Evolutionary conservation across 192 early-diverging fungal species (phyloP), one percentile per base, ranked within the genome.

Genomic region (Globomyces pollinis-pini): DNA sequence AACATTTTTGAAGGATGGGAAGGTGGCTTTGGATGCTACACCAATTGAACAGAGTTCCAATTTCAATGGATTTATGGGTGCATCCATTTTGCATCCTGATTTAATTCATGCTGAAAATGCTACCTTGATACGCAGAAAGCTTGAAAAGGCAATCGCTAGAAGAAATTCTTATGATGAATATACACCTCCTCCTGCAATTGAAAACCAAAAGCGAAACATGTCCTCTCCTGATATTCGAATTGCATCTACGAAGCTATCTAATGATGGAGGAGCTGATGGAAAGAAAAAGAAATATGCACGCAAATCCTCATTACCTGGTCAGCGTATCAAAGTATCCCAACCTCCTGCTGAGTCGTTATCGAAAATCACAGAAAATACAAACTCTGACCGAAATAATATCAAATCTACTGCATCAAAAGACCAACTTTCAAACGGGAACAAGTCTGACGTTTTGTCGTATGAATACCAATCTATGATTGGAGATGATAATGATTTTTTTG

Each of bases 271-370:
- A 2, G 6, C 28, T 7, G 33, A 7, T 9, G 30, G 33, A 33
- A 2, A 28, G 0, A 51, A n/a, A n/a, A n/a, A n/a, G n/a, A n/a
- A n/a, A n/a, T 51, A 18, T 34, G 30, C 50, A 13, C 30, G 50
- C 30, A 51, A 51, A 24, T 51, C 50, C 12, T 51, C 50, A 11
- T 31, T 51, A 3, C 50, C 50, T n/a, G n/a, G n/a, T n/a, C n/a
- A n/a, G n/a, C n/a, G n/a, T n/a, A n/a, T n/a, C n/a, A n/a, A n/a
- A n/a, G n/a, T n/a, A n/a, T n/a, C n/a, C n/a, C n/a, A n/a, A n/a
- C n/a, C n/a, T 33, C 8, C 8, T 21, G 16, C 28, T 33, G 50
- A 51, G 3, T 31, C 50, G 7, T 16, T 51, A n/a, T 31, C 50
- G n/a, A n/a, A n/a, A n/a, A 51, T 28, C 13, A 51, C n/a, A n/a